Percentiles rank a stretch among this genome's conserved stretches.
phyloP scores from a whole-genome alignment of 2,329 filamentous ascomycete genomes.

The Claviceps maximensis region DNA sequence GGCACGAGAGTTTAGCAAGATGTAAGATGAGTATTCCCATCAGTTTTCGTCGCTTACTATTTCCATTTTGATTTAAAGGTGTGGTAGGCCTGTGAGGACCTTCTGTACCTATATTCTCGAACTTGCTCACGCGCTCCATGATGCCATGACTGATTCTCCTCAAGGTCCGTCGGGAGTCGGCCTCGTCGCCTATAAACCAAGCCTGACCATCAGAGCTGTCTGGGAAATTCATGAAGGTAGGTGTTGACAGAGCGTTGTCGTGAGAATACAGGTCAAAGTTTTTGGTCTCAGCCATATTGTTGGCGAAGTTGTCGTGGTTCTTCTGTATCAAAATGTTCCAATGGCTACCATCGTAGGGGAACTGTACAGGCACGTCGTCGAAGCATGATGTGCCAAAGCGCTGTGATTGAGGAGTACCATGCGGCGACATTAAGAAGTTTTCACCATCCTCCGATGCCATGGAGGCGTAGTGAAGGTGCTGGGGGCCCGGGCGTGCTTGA shows the following conservation, averaged over 20 bases:
- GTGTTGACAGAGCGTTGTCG: conserved; percentile 34
- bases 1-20: conserved; percentile 5
- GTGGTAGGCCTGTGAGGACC: conserved; percentile 42
- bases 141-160: conserved; percentile 47
- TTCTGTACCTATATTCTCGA: conserved; percentile 38
- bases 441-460: conserved; percentile 29
- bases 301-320: conserved; percentile 29
- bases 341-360: conserved; percentile 32
- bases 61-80: conserved; percentile 45
- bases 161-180: conserved; percentile 30
- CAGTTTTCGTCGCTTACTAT: conserved; percentile 32
- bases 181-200: conserved; percentile 34
- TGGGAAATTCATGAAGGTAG: conserved; percentile 35
- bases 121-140: conserved; percentile 45
- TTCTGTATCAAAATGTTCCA: conserved; percentile 34
- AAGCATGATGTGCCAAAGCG: conserved; percentile 37
- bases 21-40: background rate
- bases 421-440: conserved; percentile 44
- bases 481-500: conserved; percentile 57
- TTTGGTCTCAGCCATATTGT: conserved; percentile 28
- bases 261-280: conserved; percentile 38
- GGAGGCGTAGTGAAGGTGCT: conserved; percentile 15
- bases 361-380: conserved; percentile 29
- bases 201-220: conserved; percentile 32
- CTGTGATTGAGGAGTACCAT: conserved; percentile 40